phyloP scores from a whole-genome alignment of 306 rosid genomes.

The Pachyrhizus erosus region DNA sequence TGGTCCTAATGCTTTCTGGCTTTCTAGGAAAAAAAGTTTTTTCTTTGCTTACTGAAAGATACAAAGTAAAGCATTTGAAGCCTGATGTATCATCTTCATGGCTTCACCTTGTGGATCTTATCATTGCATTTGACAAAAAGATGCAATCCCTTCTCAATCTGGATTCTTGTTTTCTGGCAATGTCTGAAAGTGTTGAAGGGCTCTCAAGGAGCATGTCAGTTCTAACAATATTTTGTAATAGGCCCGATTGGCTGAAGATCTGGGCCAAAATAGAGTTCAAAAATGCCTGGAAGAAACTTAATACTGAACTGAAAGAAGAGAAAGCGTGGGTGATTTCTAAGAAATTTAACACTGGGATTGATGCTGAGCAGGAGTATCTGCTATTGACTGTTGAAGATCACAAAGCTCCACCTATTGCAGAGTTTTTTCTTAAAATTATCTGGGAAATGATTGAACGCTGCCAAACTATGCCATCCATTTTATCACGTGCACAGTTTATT shows the following conservation, averaged over 20 bases:
- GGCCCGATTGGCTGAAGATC: slow-evolving; percentile 76
- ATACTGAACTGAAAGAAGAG: slow-evolving; percentile 62
- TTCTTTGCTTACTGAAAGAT: slow-evolving; percentile 61
- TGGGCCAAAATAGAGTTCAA: slow-evolving; percentile 84
- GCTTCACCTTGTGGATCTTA: slow-evolving; percentile 75
- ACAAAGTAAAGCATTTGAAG: slow-evolving; percentile 54
- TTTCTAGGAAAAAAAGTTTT: slow-evolving; percentile 63
- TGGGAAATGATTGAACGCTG: slow-evolving; percentile 75
- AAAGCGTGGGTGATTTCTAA: slow-evolving; percentile 57
- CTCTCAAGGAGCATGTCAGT: slow-evolving; percentile 57
- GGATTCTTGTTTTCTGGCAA: slow-evolving; percentile 54
- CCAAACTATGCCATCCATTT: slow-evolving; percentile 62
- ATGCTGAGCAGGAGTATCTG: slow-evolving; percentile 42
- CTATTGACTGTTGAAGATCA: slow-evolving; percentile 59
- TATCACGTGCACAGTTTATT: slow-evolving; percentile 55
- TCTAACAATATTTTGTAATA: slow-evolving; percentile 61
- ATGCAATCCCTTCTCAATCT: slow-evolving; percentile 64
- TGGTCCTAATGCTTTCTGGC: slow-evolving; percentile 70
- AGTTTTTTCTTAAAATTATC: slow-evolving; percentile 59
- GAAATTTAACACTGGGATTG: slow-evolving; percentile 43
- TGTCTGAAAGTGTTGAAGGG: slow-evolving; percentile 58
- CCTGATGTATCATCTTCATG: slow-evolving; percentile 60
- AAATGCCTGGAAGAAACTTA: slow-evolving; percentile 71
- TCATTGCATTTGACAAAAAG: slow-evolving; percentile 63
- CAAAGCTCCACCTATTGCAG: slow-evolving; percentile 68